phyloP scores from a whole-genome alignment of 495 filamentous ascomycete genomes.

The Haplographium delicatum region DNA sequence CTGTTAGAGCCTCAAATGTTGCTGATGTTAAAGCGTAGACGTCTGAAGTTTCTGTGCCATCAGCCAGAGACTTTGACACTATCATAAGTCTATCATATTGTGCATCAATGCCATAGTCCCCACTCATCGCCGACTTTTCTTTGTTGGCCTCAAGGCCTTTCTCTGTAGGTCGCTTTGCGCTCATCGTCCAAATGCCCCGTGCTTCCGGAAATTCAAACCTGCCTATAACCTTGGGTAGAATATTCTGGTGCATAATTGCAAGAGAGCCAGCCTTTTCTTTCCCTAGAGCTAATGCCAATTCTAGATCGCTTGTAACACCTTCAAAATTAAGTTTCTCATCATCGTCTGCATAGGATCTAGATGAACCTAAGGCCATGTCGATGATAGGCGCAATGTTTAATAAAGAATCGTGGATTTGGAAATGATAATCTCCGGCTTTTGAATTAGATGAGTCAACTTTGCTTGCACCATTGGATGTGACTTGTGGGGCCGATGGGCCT shows the following conservation, averaged over 20 bases:
- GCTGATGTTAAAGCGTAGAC: constrained; percentile 58
- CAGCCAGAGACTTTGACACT: constrained; percentile 54
- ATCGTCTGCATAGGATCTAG: constrained; percentile 34
- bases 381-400: constrained; percentile 72
- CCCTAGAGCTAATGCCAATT: constrained; percentile 69
- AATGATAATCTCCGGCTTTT: constrained; percentile 58
- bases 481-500: constrained; percentile 39
- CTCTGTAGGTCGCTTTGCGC: constrained; percentile 50
- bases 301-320: constrained; percentile 50
- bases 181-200: constrained; percentile 58
- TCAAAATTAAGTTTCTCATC: constrained; percentile 38
- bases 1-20: constrained; percentile 58
- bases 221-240: constrained; percentile 61
- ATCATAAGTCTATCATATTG: constrained; percentile 67
- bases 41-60: constrained; percentile 51
- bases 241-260: constrained; percentile 66
- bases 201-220: constrained; percentile 57
- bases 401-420: constrained; percentile 71
- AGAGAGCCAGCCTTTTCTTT: constrained; percentile 63
- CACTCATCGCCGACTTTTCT: constrained; percentile 40
- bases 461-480: constrained; percentile 21
- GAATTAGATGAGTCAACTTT: constrained; percentile 22
- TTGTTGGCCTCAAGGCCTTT: constrained; percentile 47
- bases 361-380: constrained; percentile 59
- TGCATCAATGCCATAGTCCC: constrained; percentile 43